phyloP scores from a whole-genome alignment of 2,329 filamentous ascomycete genomes.

The Dothiorella sarmentorum region DNA sequence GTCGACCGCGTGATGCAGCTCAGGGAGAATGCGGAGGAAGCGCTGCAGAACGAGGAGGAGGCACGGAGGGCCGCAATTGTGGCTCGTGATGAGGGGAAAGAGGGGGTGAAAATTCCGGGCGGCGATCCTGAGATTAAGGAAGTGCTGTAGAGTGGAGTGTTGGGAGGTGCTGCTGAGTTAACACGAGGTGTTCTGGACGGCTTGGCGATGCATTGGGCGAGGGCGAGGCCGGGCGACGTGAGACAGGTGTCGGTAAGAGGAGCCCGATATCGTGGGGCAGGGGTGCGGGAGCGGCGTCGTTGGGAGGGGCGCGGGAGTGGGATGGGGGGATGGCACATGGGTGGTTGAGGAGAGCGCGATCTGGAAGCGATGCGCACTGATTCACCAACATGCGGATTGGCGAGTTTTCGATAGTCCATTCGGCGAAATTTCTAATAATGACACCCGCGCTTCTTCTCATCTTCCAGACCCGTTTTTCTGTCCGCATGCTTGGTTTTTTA shows the following conservation, averaged over 20 bases:
- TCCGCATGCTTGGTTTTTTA: conserved; percentile 17
- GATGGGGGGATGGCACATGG: not conserved
- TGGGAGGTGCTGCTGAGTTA: not conserved
- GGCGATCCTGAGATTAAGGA: conserved; percentile 12
- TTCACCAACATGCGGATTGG: conserved; percentile 1
- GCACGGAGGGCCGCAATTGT: conserved; percentile 18
- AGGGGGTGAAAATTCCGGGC: not conserved
- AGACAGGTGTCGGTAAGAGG: not conserved
- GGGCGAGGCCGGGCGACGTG: not conserved
- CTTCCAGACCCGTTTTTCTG: conserved; percentile 9
- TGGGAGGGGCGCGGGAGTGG: not conserved
- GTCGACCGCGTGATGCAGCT: conserved; percentile 50
- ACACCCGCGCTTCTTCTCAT: conserved; percentile 4
- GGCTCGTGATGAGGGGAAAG: conserved; percentile 5
- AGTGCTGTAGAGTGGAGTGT: not conserved
- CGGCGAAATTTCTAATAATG: conserved; percentile 17
- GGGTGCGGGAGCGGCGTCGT: conserved; percentile 5
- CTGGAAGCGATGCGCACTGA: conserved; percentile 1
- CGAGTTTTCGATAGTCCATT: conserved; percentile 13
- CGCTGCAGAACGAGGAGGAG: conserved; percentile 32
- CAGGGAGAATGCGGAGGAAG: conserved; percentile 34
- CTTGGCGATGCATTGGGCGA: not conserved
- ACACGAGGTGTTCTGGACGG: conserved; percentile 7
- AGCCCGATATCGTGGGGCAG: conserved; percentile 10
- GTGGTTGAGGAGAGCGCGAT: not conserved